Base-by-base conservation (phyloP, 2,329 filamentous ascomycete species). In the Fusarium sp. region DNA sequence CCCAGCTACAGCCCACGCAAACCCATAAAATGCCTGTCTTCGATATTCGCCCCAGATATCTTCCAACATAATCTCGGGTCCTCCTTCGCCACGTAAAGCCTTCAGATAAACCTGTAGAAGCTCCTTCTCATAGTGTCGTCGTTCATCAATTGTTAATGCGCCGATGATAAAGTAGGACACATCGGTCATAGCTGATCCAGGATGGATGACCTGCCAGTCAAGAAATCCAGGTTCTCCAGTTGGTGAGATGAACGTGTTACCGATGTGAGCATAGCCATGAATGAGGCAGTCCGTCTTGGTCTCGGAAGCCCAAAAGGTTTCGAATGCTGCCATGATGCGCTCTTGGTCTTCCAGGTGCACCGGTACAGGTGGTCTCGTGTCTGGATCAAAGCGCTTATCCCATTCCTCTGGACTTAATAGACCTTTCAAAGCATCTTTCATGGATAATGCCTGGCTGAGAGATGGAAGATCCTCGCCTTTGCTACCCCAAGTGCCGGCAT, bases 11-110 rank as follows among this genome's bases (percentile, higher is more conserved):
- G 34, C 19, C 67, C 67, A 71, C 1, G 53, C 48, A 21, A 71
- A 69, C 8, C 67, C 64, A n/a, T 71, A 48, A 3, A 71, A 57
- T 4, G 28, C 19, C 10, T 71, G 54, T n/a, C 21, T 58, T 16
- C 52, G 21, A 14, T 69, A 69, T 28, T 71, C 69, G 6, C 43
- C 54, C 60, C 57, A 71, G 11, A 62, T 11, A 3, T 51, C 46
- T 7, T 63, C 46, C 2, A 42, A 16, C 0, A 28, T 9, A 7
- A 60, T 43, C 14, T 52, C 39, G 1, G 55, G 52, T 2, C 56
- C 61, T 4, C 55, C 68, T 4, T 31, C 30, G 4, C 4, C 13
- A 3, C 34, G 31, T 10, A 71, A 39, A 2, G 44, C 21, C 7
- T 48, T 10, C 2, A 71, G 48, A 10, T 69, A 71, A 11, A 58